Conservation (phyloP, 345 rosid genomes). For the Ailanthus altissimus region DNA sequence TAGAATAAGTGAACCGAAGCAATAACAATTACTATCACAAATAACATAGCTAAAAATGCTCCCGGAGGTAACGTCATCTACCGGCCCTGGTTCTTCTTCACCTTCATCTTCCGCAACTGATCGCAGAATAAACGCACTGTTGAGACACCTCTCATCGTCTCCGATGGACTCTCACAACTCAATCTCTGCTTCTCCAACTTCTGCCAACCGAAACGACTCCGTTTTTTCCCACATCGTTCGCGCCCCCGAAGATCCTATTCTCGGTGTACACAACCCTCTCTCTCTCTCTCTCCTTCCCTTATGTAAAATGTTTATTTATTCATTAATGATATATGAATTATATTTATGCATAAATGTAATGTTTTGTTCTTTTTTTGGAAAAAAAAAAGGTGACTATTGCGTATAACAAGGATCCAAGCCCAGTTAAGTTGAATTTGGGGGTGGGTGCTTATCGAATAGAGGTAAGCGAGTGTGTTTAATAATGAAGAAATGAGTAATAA, state of each 20-base stretch:
- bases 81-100: slow-evolving; percentile 23
- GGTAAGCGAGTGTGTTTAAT: slow-evolving; percentile 45
- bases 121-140: slow-evolving; percentile 51
- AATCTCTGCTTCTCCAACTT: slow-evolving; percentile 45
- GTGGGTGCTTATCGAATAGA: slow-evolving; percentile 97
- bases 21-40: not conserved
- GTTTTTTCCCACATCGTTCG: slow-evolving; percentile 74
- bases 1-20: too few species aligned
- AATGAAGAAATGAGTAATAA: not conserved
- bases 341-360: not conserved
- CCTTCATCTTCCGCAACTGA: slow-evolving; percentile 31
- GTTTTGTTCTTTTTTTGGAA: not conserved
- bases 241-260: slow-evolving; percentile 92
- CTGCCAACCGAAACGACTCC: slow-evolving; percentile 46
- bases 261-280: slow-evolving; percentile 53
- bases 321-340: too few species aligned
- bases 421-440: slow-evolving; percentile 88
- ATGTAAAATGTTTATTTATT: not conserved
- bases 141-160: slow-evolving; percentile 39
- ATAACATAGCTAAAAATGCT: slow-evolving; percentile 10
- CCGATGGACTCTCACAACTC: slow-evolving; percentile 21
- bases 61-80: not conserved
- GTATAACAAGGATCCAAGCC: slow-evolving; percentile 89
- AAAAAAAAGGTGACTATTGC: slow-evolving; percentile 77
- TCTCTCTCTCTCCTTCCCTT: slow-evolving; percentile 7